phyloP scores from a whole-genome alignment of 176 grass and related monocot genomes.

The Avena sativa region DNA sequence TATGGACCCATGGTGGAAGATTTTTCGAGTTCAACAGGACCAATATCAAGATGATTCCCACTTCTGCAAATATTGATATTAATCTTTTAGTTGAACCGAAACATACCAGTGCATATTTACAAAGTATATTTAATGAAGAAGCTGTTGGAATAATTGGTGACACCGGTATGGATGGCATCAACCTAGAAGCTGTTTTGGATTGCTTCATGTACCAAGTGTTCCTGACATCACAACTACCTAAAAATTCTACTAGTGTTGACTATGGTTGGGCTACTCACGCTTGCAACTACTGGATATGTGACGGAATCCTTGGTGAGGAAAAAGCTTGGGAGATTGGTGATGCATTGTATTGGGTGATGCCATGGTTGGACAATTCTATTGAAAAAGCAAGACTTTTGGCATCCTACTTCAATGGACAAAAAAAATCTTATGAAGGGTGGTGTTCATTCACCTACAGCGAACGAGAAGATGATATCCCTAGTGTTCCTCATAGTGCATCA shows the following conservation, averaged over 20 bases:
- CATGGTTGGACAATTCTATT: too few species aligned
- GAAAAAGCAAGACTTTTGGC: too few species aligned
- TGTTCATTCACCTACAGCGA: too few species aligned
- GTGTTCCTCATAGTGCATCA: too few species aligned
- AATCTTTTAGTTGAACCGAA: too few species aligned
- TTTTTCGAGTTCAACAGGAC: neutral
- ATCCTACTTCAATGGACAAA: too few species aligned
- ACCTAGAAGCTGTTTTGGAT: neutral
- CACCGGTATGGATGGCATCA: neutral
- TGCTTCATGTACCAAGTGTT: neutral
- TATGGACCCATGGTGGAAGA: neutral
- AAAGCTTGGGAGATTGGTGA: too few species aligned
- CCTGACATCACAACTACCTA: neutral
- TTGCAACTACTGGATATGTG: conserved; percentile 23
- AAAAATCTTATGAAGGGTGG: too few species aligned
- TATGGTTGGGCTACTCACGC: neutral
- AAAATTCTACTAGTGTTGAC: neutral
- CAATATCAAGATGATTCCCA: neutral
- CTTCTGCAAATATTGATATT: neutral
- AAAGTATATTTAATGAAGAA: neutral
- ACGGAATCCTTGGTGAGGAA: too few species aligned
- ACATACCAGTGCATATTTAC: too few species aligned
- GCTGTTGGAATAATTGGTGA: neutral
- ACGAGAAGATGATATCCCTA: too few species aligned
- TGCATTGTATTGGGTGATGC: too few species aligned